A percentile compares a stretch with the other conserved stretches of the same genome.
phyloP scores from a whole-genome alignment of 2,329 filamentous ascomycete species.

The Fusarium sp. region DNA sequence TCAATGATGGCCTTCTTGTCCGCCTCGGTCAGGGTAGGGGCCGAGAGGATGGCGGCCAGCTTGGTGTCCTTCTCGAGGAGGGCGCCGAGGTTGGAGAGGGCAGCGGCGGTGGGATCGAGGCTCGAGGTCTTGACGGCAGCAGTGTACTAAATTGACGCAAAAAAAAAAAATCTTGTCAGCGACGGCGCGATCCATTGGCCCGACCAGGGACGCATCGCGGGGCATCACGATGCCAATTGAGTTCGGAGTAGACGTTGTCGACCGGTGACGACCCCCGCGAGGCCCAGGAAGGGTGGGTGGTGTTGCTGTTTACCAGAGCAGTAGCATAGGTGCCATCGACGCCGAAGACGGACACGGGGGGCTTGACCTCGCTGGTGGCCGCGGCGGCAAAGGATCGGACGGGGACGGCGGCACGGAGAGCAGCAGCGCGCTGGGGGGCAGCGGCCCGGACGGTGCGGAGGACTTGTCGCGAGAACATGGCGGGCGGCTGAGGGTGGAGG shows the following conservation, averaged over 20 bases:
- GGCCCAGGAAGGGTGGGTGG: constrained; percentile 4
- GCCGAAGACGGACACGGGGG: constrained; percentile 90
- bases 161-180: constrained; percentile 41
- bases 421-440: constrained; percentile 64
- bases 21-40: constrained; percentile 76
- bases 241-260: background rate
- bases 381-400: constrained; percentile 82
- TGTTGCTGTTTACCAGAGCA: constrained; percentile 79
- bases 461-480: constrained; percentile 68
- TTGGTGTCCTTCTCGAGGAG: constrained; percentile 84
- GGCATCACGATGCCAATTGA: constrained; percentile 38
- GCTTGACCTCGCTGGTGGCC: constrained; percentile 72
- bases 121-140: constrained; percentile 86
- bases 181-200: constrained; percentile 40
- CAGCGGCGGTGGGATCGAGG: constrained; percentile 85
- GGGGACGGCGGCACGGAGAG: constrained; percentile 55
- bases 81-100: constrained; percentile 73
- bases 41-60: constrained; percentile 75
- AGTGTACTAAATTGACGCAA: constrained; percentile 77
- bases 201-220: constrained; percentile 18
- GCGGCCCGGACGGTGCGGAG: constrained; percentile 64
- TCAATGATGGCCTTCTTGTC: constrained; percentile 88
- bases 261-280: background rate
- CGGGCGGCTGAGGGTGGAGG: background rate
- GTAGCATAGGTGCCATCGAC: constrained; percentile 98